These are phyloP conservation scores for Davidsoniella australis DNA, from an alignment of 2,329 filamentous ascomycete genomes.

Conservation along the genomic window DNA sequence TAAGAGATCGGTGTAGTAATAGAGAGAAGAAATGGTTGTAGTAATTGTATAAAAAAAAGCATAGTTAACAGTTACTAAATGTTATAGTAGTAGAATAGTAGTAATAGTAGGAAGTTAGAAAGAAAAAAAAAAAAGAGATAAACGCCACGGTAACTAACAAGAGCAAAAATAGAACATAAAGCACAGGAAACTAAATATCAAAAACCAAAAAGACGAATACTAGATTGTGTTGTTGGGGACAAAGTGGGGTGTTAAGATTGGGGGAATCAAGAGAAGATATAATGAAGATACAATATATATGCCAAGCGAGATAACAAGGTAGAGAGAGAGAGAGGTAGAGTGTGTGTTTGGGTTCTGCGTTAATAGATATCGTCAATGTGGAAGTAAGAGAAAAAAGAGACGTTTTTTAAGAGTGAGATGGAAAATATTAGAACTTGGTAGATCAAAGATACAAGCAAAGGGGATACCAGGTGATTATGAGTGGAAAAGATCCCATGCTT, in stretches of 20 bases:
- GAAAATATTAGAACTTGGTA: neutral
- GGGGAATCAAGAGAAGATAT: neutral
- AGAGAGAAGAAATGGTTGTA: neutral
- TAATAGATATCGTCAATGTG: neutral
- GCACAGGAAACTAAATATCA: neutral
- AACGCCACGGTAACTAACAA: neutral
- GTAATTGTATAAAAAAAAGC: neutral
- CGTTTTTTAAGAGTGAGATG: no score
- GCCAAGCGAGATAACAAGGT: neutral
- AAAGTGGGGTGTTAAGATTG: no score
- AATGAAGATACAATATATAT: slow-evolving; percentile 1
- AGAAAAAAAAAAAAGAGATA: neutral
- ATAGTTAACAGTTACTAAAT: neutral
- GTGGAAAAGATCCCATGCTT: slow-evolving; percentile 95
- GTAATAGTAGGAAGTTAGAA: neutral
- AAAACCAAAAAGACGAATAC: neutral
- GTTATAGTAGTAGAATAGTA: neutral
- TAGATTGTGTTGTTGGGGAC: no score
- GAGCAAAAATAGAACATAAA: neutral
- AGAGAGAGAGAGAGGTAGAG: neutral
- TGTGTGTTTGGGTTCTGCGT: neutral
- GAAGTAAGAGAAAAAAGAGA: slow-evolving; percentile 5
- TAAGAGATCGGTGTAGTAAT: neutral
- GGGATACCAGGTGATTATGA: slow-evolving; percentile 36
- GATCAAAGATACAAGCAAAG: slow-evolving; percentile 2